Base-by-base conservation (phyloP, 2,329 filamentous ascomycete genomes). In the Fusarium nodosum region DNA sequence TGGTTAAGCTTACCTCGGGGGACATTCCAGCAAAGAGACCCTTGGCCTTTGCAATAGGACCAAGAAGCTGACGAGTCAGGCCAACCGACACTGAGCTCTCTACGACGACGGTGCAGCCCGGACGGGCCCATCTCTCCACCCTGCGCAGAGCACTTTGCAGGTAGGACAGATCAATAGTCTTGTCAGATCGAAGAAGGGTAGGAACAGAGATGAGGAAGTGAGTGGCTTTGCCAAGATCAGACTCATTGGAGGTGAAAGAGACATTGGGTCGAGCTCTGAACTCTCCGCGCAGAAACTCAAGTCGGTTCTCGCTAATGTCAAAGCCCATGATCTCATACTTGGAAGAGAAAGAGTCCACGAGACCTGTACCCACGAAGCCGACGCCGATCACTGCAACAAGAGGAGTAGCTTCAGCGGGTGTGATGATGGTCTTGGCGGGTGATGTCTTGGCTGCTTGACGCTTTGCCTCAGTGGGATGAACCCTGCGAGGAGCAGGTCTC, bases 191-290 rank as follows among this genome's bases (percentile, higher is more conserved):
- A 4, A 87, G 79, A 2, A 84, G 79, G 0, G 85, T 87, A 1
- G 85, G 85, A 1, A 87, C 85, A 0, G 84, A 81, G 57, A 87
- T 83, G 22, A 87, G 79, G 55, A 85, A 85, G 68, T 87, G 83
- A 0, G 82, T 85, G 4, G 83, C 85, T 15, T 68, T 57, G 3
- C 68, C 60, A 28, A 86, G 77, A 6, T 80, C 77, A 13, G 66
- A 69, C 18, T 80, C 68, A 10, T 76, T 72, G 1, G 74, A 74
- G 1, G 83, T 83, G 67, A 84, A 78, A 8, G 68, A 55, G 4
- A 71, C 63, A 3, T 56, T 68, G 4, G 65, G 50, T 12, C 47
- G 51, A 26, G 47, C 41, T 9, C 22, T 64, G 61, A 79, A 77
- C 31, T 77, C 64, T 12, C 71, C 41, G 18, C 74, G 63, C 2